These are phyloP conservation scores for Brassica hybrid DNA, from an alignment of 441 rosid genomes.

Conservation along the genomic window DNA sequence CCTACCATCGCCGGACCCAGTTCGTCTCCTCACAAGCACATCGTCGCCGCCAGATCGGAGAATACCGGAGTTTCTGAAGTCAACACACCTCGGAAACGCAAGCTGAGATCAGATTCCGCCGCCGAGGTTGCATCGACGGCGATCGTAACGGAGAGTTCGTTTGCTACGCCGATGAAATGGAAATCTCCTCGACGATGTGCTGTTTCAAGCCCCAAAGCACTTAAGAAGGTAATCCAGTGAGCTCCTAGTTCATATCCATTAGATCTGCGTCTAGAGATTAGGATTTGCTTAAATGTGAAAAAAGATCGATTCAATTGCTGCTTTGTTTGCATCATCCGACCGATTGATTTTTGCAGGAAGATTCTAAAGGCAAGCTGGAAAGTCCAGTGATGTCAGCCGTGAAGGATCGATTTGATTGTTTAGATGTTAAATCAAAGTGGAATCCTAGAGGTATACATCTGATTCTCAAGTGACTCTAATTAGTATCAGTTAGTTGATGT, in stretches of 20 bases:
- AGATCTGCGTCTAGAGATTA: not conserved
- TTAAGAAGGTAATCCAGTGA: not conserved
- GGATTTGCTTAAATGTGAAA: not conserved
- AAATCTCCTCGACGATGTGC: conserved; percentile 11
- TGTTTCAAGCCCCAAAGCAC: not conserved
- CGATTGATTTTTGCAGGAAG: conserved; percentile 36
- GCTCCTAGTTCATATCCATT: not conserved
- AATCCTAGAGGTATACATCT: conserved; percentile 55
- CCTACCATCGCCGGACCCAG: not conserved
- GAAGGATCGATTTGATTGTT: conserved; percentile 32
- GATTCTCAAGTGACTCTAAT: not conserved
- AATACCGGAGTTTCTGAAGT: not conserved
- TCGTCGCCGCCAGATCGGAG: conserved; percentile 5
- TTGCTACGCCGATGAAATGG: conserved; percentile 7
- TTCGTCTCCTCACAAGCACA: not conserved
- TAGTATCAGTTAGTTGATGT: not conserved
- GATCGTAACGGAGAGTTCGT: conserved; percentile 23
- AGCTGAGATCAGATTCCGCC: conserved; percentile 51
- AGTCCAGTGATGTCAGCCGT: conserved; percentile 28
- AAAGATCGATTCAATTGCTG: not conserved
- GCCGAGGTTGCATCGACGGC: not conserved
- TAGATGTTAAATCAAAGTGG: conserved; percentile 47
- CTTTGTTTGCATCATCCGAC: not conserved
- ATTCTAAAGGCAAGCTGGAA: not conserved
- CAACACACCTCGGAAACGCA: conserved; percentile 52